These are phyloP conservation scores for Anethum foeniculum DNA, from an alignment of 140 eudicot species.

Conservation along the genomic window DNA sequence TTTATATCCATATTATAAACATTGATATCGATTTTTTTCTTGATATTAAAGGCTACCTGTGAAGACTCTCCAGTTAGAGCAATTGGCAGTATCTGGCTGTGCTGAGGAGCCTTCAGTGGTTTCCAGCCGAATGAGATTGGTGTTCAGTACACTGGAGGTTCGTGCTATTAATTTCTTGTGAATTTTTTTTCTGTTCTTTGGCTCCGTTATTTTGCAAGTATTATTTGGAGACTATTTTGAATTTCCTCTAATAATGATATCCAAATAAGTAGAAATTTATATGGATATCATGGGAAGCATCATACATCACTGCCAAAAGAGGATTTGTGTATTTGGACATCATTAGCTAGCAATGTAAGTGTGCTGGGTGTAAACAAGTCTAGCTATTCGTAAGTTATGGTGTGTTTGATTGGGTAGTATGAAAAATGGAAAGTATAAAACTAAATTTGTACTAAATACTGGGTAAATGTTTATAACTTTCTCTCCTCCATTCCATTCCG, in stretches of 20 bases:
- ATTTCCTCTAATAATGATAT: neutral
- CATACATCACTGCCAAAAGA: neutral
- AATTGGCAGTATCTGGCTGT: conserved; percentile 80
- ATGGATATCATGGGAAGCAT: neutral
- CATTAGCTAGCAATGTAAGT: neutral
- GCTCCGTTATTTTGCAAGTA: neutral
- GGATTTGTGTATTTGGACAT: neutral
- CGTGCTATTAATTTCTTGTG: conserved; percentile 14
- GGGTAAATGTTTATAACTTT: too few relatives aligned
- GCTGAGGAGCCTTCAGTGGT: conserved; percentile 96
- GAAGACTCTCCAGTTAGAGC: conserved; percentile 95
- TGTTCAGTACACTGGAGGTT: conserved; percentile 98
- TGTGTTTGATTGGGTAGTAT: neutral
- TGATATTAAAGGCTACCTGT: conserved; percentile 72
- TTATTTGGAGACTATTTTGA: neutral
- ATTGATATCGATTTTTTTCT: neutral
- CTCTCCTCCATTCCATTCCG: too few relatives aligned
- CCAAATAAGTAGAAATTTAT: too few relatives aligned
- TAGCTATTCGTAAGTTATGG: neutral
- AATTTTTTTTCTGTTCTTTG: neutral
- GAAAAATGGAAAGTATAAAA: neutral
- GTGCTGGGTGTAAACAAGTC: too few relatives aligned
- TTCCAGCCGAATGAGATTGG: conserved; percentile 93
- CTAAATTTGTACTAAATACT: too few relatives aligned
- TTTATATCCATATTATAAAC: neutral